These are phyloP conservation scores for Phytophthora pluvialis DNA, from an alignment of 352 stramenopile genomes.

Conservation along the genomic window DNA sequence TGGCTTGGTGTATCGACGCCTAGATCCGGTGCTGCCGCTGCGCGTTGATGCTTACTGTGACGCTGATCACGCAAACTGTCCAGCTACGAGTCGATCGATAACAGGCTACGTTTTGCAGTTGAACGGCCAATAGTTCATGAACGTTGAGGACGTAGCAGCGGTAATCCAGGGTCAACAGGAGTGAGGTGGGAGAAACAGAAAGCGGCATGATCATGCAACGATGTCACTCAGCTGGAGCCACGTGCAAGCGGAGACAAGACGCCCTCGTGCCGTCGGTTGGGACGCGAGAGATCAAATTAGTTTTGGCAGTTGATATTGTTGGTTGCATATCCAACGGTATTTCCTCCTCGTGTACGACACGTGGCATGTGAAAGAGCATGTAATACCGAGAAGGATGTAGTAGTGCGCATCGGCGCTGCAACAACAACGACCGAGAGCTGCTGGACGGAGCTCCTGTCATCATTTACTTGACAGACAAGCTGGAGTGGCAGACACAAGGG, in stretches of 20 bases:
- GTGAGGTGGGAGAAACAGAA: too few species aligned
- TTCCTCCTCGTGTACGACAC: constrained; percentile 1
- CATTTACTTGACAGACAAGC: too few species aligned
- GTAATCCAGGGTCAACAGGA: too few species aligned
- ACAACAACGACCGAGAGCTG: too few species aligned
- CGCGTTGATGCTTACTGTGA: constrained; percentile 1
- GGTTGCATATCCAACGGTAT: not conserved
- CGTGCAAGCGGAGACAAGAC: not conserved
- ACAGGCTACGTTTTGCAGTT: constrained; percentile 1
- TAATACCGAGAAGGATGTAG: too few species aligned
- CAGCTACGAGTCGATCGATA: constrained; percentile 11
- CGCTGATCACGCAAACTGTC: constrained; percentile 4
- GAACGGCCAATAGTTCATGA: constrained; percentile 3
- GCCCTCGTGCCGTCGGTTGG: not conserved
- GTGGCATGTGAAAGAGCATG: not conserved
- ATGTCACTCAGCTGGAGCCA: not conserved
- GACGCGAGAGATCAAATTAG: not conserved
- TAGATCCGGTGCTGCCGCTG: not conserved
- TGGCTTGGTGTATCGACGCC: not conserved
- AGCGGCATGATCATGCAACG: not conserved
- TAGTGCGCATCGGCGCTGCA: too few species aligned
- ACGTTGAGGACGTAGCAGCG: too few species aligned
- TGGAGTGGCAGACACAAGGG: too few species aligned
- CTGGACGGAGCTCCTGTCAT: too few species aligned
- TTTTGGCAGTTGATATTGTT: not conserved